Base-by-base conservation (phyloP, 2,329 filamentous ascomycete genomes). In the Cladophialophora exuberans region DNA sequence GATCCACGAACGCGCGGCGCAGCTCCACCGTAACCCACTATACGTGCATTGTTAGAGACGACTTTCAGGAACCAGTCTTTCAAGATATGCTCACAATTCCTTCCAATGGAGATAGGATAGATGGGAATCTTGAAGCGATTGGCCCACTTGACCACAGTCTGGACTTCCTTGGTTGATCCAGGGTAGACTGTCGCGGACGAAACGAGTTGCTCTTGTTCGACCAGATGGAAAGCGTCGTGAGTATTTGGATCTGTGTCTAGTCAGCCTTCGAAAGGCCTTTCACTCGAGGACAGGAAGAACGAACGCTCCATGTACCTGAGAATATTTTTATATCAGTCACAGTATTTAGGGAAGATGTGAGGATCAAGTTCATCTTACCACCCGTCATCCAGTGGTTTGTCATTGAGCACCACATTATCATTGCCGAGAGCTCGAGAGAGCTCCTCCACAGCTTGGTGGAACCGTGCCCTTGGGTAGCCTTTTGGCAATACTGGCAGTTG, bases 1-100 rank as follows among this genome's bases (percentile, higher is more conserved):
- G 69, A 72, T n/a, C 74, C 75, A 1, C 70, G 69, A 1, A 77
- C 72, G 4, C 75, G 69, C 1, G 74, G 73, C 1, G 74, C 73
- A 0, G 74, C 71, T 7, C 74, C 74, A 15, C 75, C 74, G 49
- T 77, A 77, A 10, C 74, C 75, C 25, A 52, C 28, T 47, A 22
- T 35, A 23, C 3, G 26, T 18, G n/a, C 20, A n/a, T n/a, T 6
- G 11, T 42, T 18, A 42, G 31, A 17, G 31, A 35, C 13, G 10
- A n/a, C 6, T 3, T 10, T 11, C 17, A 13, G 13, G 11, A n/a
- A 17, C 6, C 4, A 31, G 15, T 11, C 17, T 4, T 22, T 5
- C 2, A 47, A 3, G 3, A 6, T 18, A 22, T n/a, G 44, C 28
- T 18, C 36, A 47, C 44, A 22, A 17, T 52, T 52, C 41, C 55